Conservation (phyloP, 495 filamentous ascomycete species). For the Trypethelium eluteriae region DNA sequence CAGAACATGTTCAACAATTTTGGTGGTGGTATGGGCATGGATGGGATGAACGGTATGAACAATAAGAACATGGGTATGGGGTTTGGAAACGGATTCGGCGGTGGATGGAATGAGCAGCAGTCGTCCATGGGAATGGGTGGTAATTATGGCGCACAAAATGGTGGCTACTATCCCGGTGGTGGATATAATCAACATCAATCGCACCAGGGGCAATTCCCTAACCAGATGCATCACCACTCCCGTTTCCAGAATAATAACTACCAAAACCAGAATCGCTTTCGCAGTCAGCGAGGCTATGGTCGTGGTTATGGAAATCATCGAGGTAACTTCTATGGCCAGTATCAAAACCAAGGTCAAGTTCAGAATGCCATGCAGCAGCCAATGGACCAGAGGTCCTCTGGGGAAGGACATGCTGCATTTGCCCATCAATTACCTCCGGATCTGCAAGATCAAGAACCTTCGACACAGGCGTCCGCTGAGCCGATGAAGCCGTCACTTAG, state of each 20-base stretch:
- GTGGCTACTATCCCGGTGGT: constrained; percentile 55
- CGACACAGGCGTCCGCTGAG: not conserved
- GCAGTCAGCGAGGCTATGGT: constrained; percentile 38
- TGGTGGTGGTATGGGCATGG: constrained; percentile 80
- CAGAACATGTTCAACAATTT: constrained; percentile 82
- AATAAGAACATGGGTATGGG: constrained; percentile 67
- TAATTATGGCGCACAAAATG: constrained; percentile 76
- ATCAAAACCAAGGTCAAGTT: constrained; percentile 9
- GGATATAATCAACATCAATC: constrained; percentile 56
- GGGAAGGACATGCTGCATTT: constrained; percentile 12
- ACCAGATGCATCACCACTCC: constrained; percentile 48
- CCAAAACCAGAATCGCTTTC: constrained; percentile 39
- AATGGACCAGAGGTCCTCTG: not conserved
- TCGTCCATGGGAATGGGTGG: constrained; percentile 55
- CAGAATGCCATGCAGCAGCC: not conserved
- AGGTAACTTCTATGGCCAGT: constrained; percentile 7
- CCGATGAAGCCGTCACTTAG: not conserved
- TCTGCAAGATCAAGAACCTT: constrained; percentile 5
- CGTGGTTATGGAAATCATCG: constrained; percentile 23
- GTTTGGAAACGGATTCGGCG: constrained; percentile 16
- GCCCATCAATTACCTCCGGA: constrained; percentile 13
- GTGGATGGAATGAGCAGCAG: constrained; percentile 59
- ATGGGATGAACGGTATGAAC: constrained; percentile 41
- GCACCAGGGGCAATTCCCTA: constrained; percentile 45
- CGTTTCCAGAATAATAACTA: constrained; percentile 47